Base-by-base conservation (phyloP, 306 rosid genomes). In the Begonia masoniana region DNA sequence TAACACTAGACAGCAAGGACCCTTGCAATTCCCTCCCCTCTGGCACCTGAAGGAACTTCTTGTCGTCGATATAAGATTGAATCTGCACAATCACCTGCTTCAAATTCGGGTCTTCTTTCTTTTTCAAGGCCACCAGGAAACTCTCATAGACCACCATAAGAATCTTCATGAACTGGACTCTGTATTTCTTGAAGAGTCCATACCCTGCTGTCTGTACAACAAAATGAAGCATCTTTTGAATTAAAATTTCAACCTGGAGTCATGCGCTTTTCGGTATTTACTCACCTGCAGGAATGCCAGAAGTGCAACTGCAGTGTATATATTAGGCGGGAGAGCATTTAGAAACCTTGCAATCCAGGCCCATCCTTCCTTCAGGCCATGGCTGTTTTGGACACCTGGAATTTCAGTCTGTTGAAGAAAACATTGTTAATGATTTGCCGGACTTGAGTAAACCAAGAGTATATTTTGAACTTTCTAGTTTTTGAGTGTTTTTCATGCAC, bases 321-420 rank as follows among this genome's bases (percentile, higher is more conserved):
- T 69, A 73, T 78, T 83, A 13, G 94, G 78, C 35, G 88, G 96
- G 41, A 82, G 73, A 16, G 72, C 26, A 58, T 91, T 91, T 71
- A 91, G 64, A 68, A 91, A 73, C 77, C 96, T 83, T 19, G 97
- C 94, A 55, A 83, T 77, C 97, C 94, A 91, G 55, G 87, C 79
- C 92, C 97, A 91, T 52, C 94, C 97, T 69, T 83, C 81, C 73
- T 63, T 62, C 72, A 85, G 74, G 62, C 96, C 96, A 54, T 91
- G 94, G 41, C 50, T 15, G 55, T 89, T 89, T 48, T 59, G 82
- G 60, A 65, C 43, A 31, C 75, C 68, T 10, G 63, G 39, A 51
- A 73, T 67, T 70, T 83, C 94, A 9, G 94, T 83, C 97, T 91
- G 71, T 62, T 50, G 41, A 71, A 73, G 39, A 5, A 7, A 31